phyloP scores from a whole-genome alignment of 73 alveolate species.

The Paramecium sonneborni region DNA sequence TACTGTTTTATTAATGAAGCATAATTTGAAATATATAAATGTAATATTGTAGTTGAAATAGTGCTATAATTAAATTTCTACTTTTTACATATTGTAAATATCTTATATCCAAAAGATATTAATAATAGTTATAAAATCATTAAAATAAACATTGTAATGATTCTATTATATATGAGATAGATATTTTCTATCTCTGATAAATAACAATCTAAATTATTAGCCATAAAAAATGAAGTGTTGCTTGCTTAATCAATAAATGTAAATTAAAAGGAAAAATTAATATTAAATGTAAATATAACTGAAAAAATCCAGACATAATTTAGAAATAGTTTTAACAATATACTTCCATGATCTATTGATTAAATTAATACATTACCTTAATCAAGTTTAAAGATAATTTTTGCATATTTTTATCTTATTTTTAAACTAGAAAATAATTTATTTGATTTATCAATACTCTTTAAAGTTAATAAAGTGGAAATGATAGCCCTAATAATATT shows the following conservation, averaged over 20 bases:
- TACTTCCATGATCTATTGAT: background rate
- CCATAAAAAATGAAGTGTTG: background rate
- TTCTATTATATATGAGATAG: background rate
- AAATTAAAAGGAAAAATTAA: background rate
- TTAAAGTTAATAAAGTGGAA: background rate
- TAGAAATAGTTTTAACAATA: background rate
- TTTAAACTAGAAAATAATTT: background rate
- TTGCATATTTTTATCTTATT: background rate
- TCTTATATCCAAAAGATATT: background rate
- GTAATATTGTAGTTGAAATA: background rate
- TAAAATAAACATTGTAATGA: background rate
- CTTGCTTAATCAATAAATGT: background rate
- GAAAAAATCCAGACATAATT: background rate
- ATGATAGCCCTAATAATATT: background rate
- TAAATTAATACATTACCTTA: background rate
- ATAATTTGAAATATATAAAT: background rate
- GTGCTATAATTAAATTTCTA: background rate
- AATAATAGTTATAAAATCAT: background rate
- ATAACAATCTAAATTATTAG: background rate
- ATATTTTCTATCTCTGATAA: background rate
- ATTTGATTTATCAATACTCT: background rate
- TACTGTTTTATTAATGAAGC: background rate
- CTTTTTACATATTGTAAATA: background rate
- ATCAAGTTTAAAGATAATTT: background rate
- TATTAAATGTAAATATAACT: background rate